Conservation (phyloP, 768 basidiomycete species). For the Sistotremastrum niveocremeum region DNA sequence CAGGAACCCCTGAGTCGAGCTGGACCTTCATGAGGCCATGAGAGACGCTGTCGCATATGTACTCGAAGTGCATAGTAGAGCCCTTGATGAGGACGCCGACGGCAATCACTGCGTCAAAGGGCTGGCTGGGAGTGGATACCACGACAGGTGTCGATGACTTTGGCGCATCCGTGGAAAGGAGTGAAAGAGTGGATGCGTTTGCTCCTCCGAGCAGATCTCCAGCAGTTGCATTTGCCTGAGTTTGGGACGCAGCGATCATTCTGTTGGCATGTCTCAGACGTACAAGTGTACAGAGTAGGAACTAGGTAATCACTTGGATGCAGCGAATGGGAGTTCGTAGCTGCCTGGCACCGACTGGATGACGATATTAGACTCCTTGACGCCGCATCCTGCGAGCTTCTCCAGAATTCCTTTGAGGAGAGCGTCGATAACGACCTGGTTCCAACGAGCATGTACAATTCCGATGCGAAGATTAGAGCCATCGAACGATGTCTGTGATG, state of each 20-base stretch:
- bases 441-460: slow-evolving; percentile 96
- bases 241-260: slow-evolving; percentile 77
- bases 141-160: slow-evolving; percentile 15
- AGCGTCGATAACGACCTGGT: slow-evolving; percentile 73
- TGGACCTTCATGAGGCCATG: slow-evolving; percentile 92
- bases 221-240: slow-evolving; percentile 66
- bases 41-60: slow-evolving; percentile 89
- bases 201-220: slow-evolving; percentile 68
- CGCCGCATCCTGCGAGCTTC: slow-evolving; percentile 75
- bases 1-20: slow-evolving; percentile 84
- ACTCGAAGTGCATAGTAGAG: slow-evolving; percentile 98
- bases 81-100: slow-evolving; percentile 98
- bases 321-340: slow-evolving; percentile 83
- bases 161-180: slow-evolving; percentile 40
- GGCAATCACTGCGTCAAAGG: slow-evolving; percentile 93
- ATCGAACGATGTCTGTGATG: slow-evolving; percentile 50
- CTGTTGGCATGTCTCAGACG: slow-evolving; percentile 26
- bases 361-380: slow-evolving; percentile 81
- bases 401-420: slow-evolving; percentile 66
- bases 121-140: slow-evolving; percentile 33
- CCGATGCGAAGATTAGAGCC: slow-evolving; percentile 74
- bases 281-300: neutral
- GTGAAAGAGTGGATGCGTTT: slow-evolving; percentile 29
- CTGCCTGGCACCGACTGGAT: slow-evolving; percentile 88
- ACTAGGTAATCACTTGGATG: slow-evolving; percentile 50